phyloP scores from a whole-genome alignment of 257 asterid species.

The Eustoma russellianum region DNA sequence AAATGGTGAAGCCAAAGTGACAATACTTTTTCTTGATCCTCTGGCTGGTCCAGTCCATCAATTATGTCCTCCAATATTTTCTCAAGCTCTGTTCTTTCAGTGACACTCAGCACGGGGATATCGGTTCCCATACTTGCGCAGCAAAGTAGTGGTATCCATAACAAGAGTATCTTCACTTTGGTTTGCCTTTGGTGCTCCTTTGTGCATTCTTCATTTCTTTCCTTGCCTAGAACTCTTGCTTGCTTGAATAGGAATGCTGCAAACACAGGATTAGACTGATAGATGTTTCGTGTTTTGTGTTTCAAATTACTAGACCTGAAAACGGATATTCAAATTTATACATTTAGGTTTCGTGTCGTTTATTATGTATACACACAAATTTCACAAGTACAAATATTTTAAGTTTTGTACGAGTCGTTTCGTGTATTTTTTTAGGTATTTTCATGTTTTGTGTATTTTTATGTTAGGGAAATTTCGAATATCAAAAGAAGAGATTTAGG shows the following conservation, averaged over 20 bases:
- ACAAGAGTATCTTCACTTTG: conserved; percentile 51
- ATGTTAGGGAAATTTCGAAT: too few relatives aligned
- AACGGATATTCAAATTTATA: too few relatives aligned
- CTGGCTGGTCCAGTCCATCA: conserved; percentile 37
- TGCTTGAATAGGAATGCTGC: conserved; percentile 71
- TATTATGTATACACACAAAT: too few relatives aligned
- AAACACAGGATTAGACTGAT: background rate
- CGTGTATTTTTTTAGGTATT: too few relatives aligned
- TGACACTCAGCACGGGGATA: conserved; percentile 48
- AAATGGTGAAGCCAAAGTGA: conserved; percentile 90
- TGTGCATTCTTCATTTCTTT: conserved; percentile 12
- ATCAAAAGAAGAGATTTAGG: too few relatives aligned
- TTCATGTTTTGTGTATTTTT: too few relatives aligned
- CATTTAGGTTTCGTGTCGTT: too few relatives aligned
- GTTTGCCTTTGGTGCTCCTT: conserved; percentile 30
- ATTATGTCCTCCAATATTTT: conserved; percentile 49
- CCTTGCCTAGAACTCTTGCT: conserved; percentile 40
- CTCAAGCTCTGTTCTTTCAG: conserved; percentile 67
- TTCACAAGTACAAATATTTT: too few relatives aligned
- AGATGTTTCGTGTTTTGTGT: too few relatives aligned
- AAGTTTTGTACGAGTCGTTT: too few relatives aligned
- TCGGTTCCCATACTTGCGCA: conserved; percentile 71
- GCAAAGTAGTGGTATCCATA: conserved; percentile 86
- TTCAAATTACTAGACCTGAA: too few relatives aligned
- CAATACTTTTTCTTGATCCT: conserved; percentile 76